phyloP scores from a whole-genome alignment of 2,329 filamentous ascomycete species.

The Neofusicoccum parvum region DNA sequence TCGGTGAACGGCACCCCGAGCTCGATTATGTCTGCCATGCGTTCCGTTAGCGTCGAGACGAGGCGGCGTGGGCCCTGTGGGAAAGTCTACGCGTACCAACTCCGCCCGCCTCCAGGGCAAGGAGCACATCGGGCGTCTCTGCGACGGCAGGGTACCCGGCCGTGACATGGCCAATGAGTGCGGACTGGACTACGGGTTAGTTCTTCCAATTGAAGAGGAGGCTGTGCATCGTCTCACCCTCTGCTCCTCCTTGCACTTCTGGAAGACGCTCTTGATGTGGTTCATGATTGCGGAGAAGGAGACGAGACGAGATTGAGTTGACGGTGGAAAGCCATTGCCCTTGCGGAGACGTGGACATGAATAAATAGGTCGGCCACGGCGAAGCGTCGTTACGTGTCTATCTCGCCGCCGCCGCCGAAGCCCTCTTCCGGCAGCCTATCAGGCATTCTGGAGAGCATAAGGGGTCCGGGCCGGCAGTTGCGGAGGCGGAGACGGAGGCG shows the following conservation, averaged over 20 bases:
- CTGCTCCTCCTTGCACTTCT: not conserved
- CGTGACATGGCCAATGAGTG: conserved; percentile 93
- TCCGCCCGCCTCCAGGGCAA: too few relatives aligned
- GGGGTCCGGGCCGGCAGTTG: not conserved
- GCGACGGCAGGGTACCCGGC: conserved; percentile 83
- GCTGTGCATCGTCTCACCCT: not conserved
- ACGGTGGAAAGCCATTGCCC: too few relatives aligned
- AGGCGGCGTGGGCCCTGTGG: too few relatives aligned
- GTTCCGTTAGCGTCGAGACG: too few relatives aligned
- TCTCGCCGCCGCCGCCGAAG: not conserved
- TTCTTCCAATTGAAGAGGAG: too few relatives aligned
- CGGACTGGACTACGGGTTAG: conserved; percentile 45
- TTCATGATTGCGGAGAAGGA: not conserved
- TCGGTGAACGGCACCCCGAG: too few relatives aligned
- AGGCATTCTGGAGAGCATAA: not conserved
- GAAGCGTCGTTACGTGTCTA: too few relatives aligned
- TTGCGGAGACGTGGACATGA: too few relatives aligned
- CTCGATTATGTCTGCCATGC: too few relatives aligned
- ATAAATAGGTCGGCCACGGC: not conserved
- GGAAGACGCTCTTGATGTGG: conserved; percentile 1
- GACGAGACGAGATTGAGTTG: not conserved
- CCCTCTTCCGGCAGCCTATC: not conserved
- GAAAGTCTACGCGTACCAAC: too few relatives aligned
- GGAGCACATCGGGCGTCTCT: conserved; percentile 62
- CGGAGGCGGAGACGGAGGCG: conserved; percentile 15